A percentile compares a stretch with the other conserved stretches of the same genome.
These are phyloP conservation scores for Podospora australis DNA, from an alignment of 495 filamentous ascomycete genomes.

Conservation along the genomic window DNA sequence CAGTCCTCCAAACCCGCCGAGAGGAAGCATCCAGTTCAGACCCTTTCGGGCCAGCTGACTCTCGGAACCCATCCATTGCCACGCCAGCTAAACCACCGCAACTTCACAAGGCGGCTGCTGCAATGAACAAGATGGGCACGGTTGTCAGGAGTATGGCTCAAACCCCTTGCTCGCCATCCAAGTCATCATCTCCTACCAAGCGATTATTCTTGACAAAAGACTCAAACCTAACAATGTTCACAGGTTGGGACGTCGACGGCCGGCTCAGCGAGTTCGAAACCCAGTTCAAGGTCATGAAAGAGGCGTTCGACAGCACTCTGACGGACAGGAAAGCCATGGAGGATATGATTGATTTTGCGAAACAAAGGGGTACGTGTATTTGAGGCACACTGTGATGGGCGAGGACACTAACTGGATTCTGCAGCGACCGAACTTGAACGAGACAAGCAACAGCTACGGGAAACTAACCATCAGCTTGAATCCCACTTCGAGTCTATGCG, in stretches of 20 bases:
- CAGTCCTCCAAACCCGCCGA: conserved; percentile 1
- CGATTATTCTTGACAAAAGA: conserved; percentile 59
- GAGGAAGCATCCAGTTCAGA: conserved; percentile 10
- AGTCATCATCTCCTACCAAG: conserved; percentile 36
- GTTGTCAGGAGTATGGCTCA: conserved; percentile 15
- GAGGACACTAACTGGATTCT: conserved; percentile 4
- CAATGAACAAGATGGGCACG: conserved; percentile 13
- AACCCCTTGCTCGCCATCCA: conserved; percentile 14
- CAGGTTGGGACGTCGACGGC: conserved; percentile 67
- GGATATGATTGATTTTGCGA: conserved; percentile 62
- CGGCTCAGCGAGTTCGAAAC: conserved; percentile 60
- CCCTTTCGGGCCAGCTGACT: conserved; percentile 7
- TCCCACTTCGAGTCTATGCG: conserved; percentile 54
- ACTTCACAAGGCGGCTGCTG: conserved; percentile 1
- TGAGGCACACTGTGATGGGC: background rate
- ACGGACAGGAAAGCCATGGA: conserved; percentile 58
- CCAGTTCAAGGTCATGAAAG: conserved; percentile 52
- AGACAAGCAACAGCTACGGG: conserved; percentile 49
- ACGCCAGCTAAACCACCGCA: conserved; percentile 15
- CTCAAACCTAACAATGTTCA: conserved; percentile 53
- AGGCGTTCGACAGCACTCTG: conserved; percentile 54
- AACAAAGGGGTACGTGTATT: conserved; percentile 58
- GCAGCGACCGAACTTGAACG: conserved; percentile 63
- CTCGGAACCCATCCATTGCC: conserved; percentile 3
- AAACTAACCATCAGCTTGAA: conserved; percentile 50